Base-by-base conservation (phyloP, 225 moss, liverwort and hornwort genomes). In the Straminergon stramineum region DNA sequence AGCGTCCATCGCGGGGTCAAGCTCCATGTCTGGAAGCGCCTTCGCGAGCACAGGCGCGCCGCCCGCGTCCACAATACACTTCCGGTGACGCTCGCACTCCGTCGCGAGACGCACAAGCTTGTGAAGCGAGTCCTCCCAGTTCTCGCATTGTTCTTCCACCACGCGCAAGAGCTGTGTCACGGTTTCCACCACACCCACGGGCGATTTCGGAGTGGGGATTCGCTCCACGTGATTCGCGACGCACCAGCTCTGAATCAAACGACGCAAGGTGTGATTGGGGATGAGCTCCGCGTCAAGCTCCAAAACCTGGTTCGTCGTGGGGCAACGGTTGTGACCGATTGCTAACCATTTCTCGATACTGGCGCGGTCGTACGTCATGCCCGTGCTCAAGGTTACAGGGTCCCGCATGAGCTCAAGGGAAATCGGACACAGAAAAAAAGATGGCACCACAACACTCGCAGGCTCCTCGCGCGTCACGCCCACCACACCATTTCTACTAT, bases 301-400 rank as follows among this genome's bases (percentile, higher is more conserved):
- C 69, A 95, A 85, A 34, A 91, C 86, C 90, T 96, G 97, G 92
- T 96, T 98, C 58, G 98, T 98, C 32, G 96, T 95, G 7, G 98
- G 98, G 75, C 98, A 98, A 27, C 96, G 96, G n/a, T 88, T 87
- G 84, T 97, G 95, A 64, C 98, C 98, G 45, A 94, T 92, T 48
- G 91, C 95, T 45, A 98, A 93, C 98, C 98, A 98, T 71, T 93
- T 94, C 93, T 97, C 98, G 24, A 98, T 98, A 74, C 93, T 97
- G 80, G 26, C 91, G 11, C 98, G 92, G 88, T 98, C 98, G 81
- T 96, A 98, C 56, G 96, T 98, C 97, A 97, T 97, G 61, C 98
- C 98, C 63, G 98, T 98, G 95, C 94, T 91, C 82, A 98, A 73
- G 32, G 94, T 98, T 82, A 98, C 98, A 10, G 98, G 98, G 89